These are phyloP conservation scores for Leucoagaricus sp. DNA, from an alignment of 1,284 basidiomycete genomes.

Conservation along the genomic window DNA sequence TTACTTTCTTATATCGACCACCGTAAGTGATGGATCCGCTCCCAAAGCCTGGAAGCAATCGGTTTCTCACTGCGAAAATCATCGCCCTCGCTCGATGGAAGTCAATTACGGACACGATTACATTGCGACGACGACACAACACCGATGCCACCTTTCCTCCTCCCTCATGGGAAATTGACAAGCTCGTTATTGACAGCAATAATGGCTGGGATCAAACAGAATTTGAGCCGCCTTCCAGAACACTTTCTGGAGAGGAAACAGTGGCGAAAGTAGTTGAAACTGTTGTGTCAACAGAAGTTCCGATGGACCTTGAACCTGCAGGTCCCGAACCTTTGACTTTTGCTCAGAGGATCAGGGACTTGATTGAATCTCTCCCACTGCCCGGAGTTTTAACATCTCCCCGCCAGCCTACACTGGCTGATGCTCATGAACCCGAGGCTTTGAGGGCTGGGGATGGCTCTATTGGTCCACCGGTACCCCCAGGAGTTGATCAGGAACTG, in stretches of 20 bases:
- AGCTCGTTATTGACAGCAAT: constrained; percentile 17
- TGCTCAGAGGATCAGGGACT: constrained; percentile 25
- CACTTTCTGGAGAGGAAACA: neutral
- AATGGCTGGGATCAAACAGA: neutral
- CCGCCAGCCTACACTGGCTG: constrained; percentile 12
- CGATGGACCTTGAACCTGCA: neutral
- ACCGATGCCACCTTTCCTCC: constrained; percentile 38
- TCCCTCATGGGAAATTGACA: constrained; percentile 41
- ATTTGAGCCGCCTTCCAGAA: neutral
- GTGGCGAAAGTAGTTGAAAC: neutral
- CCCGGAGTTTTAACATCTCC: constrained; percentile 18
- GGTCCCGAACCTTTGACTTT: constrained; percentile 28
- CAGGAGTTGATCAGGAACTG: constrained; percentile 44
- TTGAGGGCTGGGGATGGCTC: constrained; percentile 20
- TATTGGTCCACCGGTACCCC: constrained; percentile 33
- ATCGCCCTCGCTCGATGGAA: constrained; percentile 38
- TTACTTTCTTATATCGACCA: neutral
- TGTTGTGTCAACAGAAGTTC: constrained; percentile 9
- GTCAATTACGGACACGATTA: constrained; percentile 29
- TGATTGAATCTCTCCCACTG: constrained; percentile 29
- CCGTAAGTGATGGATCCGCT: constrained; percentile 7
- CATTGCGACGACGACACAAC: constrained; percentile 23
- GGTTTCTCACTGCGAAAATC: constrained; percentile 34
- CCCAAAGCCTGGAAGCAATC: neutral
- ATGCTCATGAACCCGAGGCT: constrained; percentile 21